These are phyloP conservation scores for Lactarius deliciosus DNA, from an alignment of 768 basidiomycete genomes.

Conservation along the genomic window DNA sequence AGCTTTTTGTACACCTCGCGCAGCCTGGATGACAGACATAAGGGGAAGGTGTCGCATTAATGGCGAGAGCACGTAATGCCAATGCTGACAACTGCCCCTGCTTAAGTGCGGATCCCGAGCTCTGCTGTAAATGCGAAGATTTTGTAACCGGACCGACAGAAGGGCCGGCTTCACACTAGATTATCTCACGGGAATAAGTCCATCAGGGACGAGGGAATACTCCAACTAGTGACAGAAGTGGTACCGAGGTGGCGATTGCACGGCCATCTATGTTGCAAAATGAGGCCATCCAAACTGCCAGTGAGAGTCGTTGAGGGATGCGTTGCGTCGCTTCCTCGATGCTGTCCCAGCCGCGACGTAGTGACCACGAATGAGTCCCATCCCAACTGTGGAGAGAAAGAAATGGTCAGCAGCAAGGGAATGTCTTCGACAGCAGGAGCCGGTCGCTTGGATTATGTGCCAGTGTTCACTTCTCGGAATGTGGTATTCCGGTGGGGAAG, in stretches of 20 bases:
- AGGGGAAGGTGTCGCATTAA: not conserved
- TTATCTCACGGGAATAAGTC: not conserved
- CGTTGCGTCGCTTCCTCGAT: not conserved
- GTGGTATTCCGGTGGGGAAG: constrained; percentile 1
- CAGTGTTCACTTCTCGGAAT: not conserved
- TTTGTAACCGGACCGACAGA: constrained; percentile 5
- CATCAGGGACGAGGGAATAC: constrained; percentile 7
- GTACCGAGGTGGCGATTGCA: constrained; percentile 8
- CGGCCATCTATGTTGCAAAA: not conserved
- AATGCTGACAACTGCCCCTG: not conserved
- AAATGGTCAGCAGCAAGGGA: not conserved
- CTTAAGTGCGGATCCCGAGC: not conserved
- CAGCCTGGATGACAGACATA: not conserved
- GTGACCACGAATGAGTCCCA: not conserved
- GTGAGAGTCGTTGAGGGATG: not conserved
- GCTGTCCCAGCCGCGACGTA: not conserved
- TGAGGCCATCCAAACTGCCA: not conserved
- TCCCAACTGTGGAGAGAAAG: not conserved
- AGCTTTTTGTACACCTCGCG: constrained; percentile 1
- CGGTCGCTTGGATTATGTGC: not conserved
- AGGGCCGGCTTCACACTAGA: not conserved
- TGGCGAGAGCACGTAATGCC: constrained; percentile 13
- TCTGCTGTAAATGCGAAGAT: not conserved
- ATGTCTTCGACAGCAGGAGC: not conserved
- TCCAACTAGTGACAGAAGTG: constrained; percentile 5